These are phyloP conservation scores for Cercospora janseana DNA, from an alignment of 2,329 filamentous ascomycete species.

Conservation along the genomic window DNA sequence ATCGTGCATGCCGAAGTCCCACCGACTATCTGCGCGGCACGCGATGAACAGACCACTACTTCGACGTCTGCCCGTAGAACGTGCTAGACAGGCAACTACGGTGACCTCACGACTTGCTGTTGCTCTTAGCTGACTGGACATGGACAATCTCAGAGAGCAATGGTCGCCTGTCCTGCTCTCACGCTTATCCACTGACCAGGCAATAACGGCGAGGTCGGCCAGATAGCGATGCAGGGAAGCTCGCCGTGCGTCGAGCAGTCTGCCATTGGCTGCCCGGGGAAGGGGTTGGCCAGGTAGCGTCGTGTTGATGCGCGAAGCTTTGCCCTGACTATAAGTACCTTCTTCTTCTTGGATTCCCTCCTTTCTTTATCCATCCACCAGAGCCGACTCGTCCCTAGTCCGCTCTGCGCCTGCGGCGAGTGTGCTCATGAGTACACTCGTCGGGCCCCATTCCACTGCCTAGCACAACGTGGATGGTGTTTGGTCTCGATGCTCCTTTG, in stretches of 20 bases:
- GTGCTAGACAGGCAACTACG: no score
- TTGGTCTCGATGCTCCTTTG: no score
- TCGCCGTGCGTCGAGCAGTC: not conserved
- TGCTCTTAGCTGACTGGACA: no score
- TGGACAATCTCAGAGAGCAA: not conserved
- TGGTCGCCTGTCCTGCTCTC: not conserved
- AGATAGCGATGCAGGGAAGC: not conserved
- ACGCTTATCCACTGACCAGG: not conserved
- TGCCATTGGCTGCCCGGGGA: not conserved
- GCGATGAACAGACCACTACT: no score
- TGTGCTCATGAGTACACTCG: slow-evolving; percentile 1
- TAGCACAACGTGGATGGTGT: slow-evolving; percentile 6
- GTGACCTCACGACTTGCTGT: no score
- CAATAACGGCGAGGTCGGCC: not conserved
- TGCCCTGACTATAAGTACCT: slow-evolving; percentile 1
- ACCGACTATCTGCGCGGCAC: no score
- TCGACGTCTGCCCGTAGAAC: no score
- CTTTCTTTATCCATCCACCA: not conserved
- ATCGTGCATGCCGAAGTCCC: no score
- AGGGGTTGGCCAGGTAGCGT: slow-evolving; percentile 6
- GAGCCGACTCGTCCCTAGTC: not conserved
- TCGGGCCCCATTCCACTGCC: not conserved
- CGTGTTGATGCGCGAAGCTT: not conserved
- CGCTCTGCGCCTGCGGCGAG: not conserved
- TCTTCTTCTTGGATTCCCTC: not conserved